Base-by-base conservation (phyloP, 2,329 filamentous ascomycete species). In the Penicillium decumbens region DNA sequence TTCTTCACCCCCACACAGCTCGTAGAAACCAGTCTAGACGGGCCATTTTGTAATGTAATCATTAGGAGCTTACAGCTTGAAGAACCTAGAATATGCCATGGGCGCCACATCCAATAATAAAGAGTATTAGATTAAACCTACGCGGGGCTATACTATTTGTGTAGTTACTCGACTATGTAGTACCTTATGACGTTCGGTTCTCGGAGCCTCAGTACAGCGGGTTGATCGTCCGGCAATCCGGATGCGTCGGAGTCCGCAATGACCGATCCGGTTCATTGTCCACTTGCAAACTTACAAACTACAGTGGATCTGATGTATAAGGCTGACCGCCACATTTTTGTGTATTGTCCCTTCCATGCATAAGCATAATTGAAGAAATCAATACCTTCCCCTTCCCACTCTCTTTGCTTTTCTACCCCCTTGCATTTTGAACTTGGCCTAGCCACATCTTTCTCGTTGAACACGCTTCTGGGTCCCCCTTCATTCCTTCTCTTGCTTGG, bases 291-390 rank as follows among this genome's bases (percentile, higher is more conserved):
- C 20, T 23, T 9, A 29, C 3, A 35, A n/a, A 4, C 24, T 7
- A 12, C 15, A 27, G 27, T 33, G 41, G 43, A 45, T 44, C 33
- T 37, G 33, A 37, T 37, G 33, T 53, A 54, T 59, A 60, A 58
- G 56, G 56, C 56, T 60, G 57, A 60, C 57, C 57, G 58, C 55
- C 49, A 23, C 38, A 44, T 49, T 41, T 47, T 9, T 41, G 13
- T 18, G 9, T 13, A 24, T 15, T 20, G 25, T 41, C 30, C 24
- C 42, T 39, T 39, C 27, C 37, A 33, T 43, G 32, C 32, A 18
- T 32, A 29, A 29, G 32, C 32, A 18, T 32, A 29, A 29, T 29
- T 10, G 10, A 29, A 29, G 13, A 30, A 30, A 38, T 3, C 32
- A 23, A 8, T 18, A 18, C 15, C 6, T 25, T 10, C 20, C 40